Base-by-base conservation (phyloP, 768 basidiomycete species). In the Ramaria rubella region DNA sequence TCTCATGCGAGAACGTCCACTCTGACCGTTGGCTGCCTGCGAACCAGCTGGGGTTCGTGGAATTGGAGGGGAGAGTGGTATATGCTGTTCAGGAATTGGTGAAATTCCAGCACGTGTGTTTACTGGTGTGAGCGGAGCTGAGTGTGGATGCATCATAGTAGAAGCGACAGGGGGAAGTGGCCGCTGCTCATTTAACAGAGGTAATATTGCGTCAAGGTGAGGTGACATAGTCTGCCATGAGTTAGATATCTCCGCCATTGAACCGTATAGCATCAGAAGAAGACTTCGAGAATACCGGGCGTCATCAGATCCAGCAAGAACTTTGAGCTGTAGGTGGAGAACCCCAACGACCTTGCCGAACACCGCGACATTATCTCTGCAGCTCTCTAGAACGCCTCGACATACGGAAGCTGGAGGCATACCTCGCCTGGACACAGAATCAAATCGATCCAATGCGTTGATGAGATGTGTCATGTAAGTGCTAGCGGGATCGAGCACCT, bases 281-380 rank as follows among this genome's bases (percentile, higher is more conserved):
- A 98, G 81, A 63, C 90, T 90, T 31, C 94, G 77, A 50, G 91
- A 82, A 69, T 90, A 94, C 17, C 94, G 82, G n/a, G 85, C 79
- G 69, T 96, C 92, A 58, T 90, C 88, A 36, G 79, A 75, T 21
- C 79, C 77, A 15, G 82, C 80, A 4, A 89, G 73, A n/a, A 85
- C 81, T 67, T 85, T 86, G 51, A 95, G 76, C 70, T 96, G 94
- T 23, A 91, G 71, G 34, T 81, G 73, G 38, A 98, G 75, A 46
- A 94, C 88, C 2, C 83, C 81, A 27, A 95, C 80, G n/a, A 91
- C 90, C 70, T 93, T 94, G 30, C 84, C 81, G 63, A 95, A 95
- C 17, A 86, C 82, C 11, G 81, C 79, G 15, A 95, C 83, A 44
- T 83, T 88, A 65, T 95, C 90, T 60, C 85, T 81, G 64, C 94